Conservation (phyloP, 495 filamentous ascomycete genomes). For the Pseudoneurospora amorphoporcata region DNA sequence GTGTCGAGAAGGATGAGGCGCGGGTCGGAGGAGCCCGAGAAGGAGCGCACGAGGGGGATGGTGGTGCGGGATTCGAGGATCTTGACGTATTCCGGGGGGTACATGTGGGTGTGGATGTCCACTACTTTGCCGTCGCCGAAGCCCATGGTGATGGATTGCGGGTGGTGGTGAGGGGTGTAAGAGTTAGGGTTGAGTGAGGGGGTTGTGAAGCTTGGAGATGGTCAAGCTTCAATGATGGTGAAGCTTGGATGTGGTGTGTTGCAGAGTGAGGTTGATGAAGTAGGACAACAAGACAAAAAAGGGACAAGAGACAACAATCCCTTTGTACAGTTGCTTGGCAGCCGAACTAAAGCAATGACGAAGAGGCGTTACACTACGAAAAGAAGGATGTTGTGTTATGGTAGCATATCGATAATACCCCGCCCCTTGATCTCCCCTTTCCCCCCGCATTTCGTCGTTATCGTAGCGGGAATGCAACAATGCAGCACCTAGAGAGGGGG, state of each 20-base stretch:
- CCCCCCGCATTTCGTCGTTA: neutral
- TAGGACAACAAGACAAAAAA: neutral
- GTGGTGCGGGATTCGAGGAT: constrained; percentile 65
- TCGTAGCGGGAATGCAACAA: neutral
- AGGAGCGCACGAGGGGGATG: constrained; percentile 73
- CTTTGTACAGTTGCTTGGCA: neutral
- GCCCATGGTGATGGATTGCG: neutral
- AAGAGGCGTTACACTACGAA: neutral
- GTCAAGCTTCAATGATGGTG: too few species aligned
- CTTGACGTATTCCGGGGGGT: constrained; percentile 72
- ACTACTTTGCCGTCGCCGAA: constrained; percentile 38
- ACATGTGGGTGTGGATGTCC: constrained; percentile 93
- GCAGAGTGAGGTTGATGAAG: neutral
- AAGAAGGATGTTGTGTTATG: neutral
- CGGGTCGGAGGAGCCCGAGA: constrained; percentile 44
- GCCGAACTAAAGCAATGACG: neutral
- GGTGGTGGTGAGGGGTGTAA: neutral
- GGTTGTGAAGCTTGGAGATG: neutral
- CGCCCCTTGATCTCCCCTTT: neutral
- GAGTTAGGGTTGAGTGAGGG: neutral
- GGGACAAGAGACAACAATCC: neutral
- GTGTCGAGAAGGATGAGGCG: constrained; percentile 73
- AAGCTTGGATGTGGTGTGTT: neutral
- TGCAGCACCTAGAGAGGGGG: neutral
- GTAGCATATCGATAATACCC: neutral